Evolutionary conservation across 495 filamentous ascomycete species (phyloP), one percentile per base, ranked within the genome.

Genomic region (Neurospora hispaniola): DNA sequence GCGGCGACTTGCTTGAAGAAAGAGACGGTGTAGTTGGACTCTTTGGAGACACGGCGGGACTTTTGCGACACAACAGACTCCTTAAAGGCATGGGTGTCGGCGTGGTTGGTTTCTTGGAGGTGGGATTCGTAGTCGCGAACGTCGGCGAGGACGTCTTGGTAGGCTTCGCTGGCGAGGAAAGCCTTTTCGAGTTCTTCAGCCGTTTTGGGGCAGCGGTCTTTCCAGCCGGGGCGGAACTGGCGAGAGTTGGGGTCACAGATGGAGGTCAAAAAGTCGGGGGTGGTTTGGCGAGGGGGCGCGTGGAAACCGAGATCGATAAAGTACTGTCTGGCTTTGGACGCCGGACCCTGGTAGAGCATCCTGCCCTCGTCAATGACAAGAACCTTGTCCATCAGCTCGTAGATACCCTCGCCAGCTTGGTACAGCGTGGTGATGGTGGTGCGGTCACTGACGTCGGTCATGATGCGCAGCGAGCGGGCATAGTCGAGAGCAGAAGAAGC

Each of bases 341-440:
- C 86, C 0, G 85, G 86, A 0, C 91, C 91, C 70, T 89, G 92
- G 78, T 87, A 93, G n/a, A 92, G 88, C 78, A 91, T 84, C 16
- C 88, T 82, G 5, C 91, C 91, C 75, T 90, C 85, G 74, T 92
- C 90, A 0, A 94, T 82, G 14, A 93, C 84, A 2, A 86, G 79
- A 1, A 89, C 88, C 74, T 91, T 90, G 78, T 92, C 89, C 90
- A 95, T 92, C 4, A 92, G 83, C 76, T 94, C 87, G 78, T 93
- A 95, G 75, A 94, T 94, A 42, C 88, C 91, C 78, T 96, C 90
- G 70, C 93, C 91, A 2, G 92, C 92, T 78, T 96, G 93, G 81
- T 96, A 96, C 2, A 96, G 83, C 2, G 93, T 95, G 27, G 93
- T 93, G 42, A 97, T 85, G 1, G 92, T 94, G 6, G 93, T 96